These are phyloP conservation scores for Emmonsiellopsis sp. DNA, from an alignment of 2,329 filamentous ascomycete species.

Conservation along the genomic window DNA sequence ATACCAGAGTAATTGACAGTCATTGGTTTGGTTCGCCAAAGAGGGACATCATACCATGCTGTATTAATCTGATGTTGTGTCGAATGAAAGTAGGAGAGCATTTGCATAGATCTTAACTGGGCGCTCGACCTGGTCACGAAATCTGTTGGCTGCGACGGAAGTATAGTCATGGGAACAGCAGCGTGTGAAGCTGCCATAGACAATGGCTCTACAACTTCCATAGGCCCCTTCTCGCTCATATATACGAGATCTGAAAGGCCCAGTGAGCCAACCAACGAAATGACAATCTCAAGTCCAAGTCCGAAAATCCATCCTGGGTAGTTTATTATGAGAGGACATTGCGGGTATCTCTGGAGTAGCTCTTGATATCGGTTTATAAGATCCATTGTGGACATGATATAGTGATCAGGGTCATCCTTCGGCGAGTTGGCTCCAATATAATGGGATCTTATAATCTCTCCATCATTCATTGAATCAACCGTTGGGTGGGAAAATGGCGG, in stretches of 20 bases:
- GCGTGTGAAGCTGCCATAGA: slow-evolving; percentile 25
- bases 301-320: slow-evolving; percentile 48
- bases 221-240: slow-evolving; percentile 40
- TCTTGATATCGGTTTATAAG: slow-evolving; percentile 41
- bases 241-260: slow-evolving; percentile 45
- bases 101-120: slow-evolving; percentile 49
- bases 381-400: slow-evolving; percentile 42
- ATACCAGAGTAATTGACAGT: slow-evolving; percentile 40
- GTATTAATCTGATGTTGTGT: slow-evolving; percentile 20
- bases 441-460: slow-evolving; percentile 40
- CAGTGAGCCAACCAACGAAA: slow-evolving; percentile 36
- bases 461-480: slow-evolving; percentile 24
- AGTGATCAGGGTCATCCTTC: slow-evolving; percentile 50
- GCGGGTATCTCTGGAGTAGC: slow-evolving; percentile 29
- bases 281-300: slow-evolving; percentile 40
- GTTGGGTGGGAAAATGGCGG: slow-evolving; percentile 47
- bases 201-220: slow-evolving; percentile 34
- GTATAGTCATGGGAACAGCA: slow-evolving; percentile 31
- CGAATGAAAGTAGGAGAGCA: slow-evolving; percentile 52
- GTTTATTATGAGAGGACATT: slow-evolving; percentile 47
- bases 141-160: slow-evolving; percentile 38
- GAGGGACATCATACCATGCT: slow-evolving; percentile 37
- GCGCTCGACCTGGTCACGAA: slow-evolving; percentile 38
- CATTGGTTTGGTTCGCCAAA: slow-evolving; percentile 39
- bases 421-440: slow-evolving; percentile 44